These are phyloP conservation scores for Globisporangium viniferum DNA, from an alignment of 352 stramenopile species.

Conservation along the genomic window DNA sequence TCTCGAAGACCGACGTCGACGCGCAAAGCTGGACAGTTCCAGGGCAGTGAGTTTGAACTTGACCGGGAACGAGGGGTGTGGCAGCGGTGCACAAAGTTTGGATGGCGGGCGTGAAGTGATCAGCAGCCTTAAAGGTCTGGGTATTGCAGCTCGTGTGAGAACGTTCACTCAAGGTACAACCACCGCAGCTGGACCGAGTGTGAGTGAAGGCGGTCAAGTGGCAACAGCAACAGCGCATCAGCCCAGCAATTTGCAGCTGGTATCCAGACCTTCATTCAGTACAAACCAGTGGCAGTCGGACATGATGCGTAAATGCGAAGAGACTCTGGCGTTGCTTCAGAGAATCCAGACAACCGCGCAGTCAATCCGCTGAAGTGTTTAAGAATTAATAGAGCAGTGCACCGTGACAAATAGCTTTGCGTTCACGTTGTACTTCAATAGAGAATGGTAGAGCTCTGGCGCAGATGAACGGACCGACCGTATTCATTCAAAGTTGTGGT, in stretches of 20 bases:
- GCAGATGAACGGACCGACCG: too few species aligned
- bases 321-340: conserved; percentile 38
- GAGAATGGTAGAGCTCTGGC: too few species aligned
- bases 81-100: too few species aligned
- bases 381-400: too few species aligned
- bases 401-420: too few species aligned
- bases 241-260: not conserved
- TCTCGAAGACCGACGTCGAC: conserved; percentile 18
- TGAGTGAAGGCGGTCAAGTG: not conserved
- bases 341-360: conserved; percentile 31
- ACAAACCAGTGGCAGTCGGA: conserved; percentile 28
- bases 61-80: not conserved
- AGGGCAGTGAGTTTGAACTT: not conserved
- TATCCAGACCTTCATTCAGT: not conserved
- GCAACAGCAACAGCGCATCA: not conserved
- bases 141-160: not conserved
- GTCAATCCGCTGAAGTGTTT: too few species aligned
- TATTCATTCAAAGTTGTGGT: too few species aligned
- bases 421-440: too few species aligned
- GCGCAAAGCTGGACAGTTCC: not conserved
- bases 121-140: not conserved
- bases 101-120: conserved; percentile 3
- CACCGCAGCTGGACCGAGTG: not conserved
- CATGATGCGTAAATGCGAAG: conserved; percentile 44
- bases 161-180: not conserved